These are phyloP conservation scores for Cyberlindnera japonica DNA, from an alignment of 805 yeast species.

Conservation along the genomic window DNA sequence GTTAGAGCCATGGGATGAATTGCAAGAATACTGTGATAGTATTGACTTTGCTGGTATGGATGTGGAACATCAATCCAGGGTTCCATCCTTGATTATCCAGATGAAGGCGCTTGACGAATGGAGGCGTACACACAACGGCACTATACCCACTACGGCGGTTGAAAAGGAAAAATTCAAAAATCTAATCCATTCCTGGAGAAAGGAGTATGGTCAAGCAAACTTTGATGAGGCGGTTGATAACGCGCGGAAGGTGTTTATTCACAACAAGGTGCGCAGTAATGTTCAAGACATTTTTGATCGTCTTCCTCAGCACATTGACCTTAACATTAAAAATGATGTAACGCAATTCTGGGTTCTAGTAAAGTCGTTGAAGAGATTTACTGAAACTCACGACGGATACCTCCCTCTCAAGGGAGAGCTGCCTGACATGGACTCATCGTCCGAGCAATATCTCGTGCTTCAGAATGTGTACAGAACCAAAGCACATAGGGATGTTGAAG, in stretches of 20 bases:
- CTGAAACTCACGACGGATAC: slow-evolving; percentile 33
- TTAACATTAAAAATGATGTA: slow-evolving; percentile 5
- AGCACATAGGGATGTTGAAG: slow-evolving; percentile 45
- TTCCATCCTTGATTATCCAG: slow-evolving; percentile 66
- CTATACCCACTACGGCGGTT: slow-evolving; percentile 33
- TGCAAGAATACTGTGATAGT: slow-evolving; percentile 46
- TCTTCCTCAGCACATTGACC: slow-evolving; percentile 5
- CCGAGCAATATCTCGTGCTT: slow-evolving; percentile 54
- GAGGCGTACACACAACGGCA: slow-evolving; percentile 26
- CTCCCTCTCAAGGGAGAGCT: slow-evolving; percentile 73
- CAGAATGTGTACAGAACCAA: slow-evolving; percentile 56
- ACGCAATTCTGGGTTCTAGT: slow-evolving; percentile 59
- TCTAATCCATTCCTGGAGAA: slow-evolving; percentile 35
- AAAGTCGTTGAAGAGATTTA: slow-evolving; percentile 50
- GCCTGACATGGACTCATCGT: slow-evolving; percentile 87
- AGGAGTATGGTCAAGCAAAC: slow-evolving; percentile 37
- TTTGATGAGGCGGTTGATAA: slow-evolving; percentile 49
- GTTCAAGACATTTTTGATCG: slow-evolving; percentile 26
- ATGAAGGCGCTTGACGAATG: slow-evolving; percentile 49
- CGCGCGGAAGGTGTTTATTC: slow-evolving; percentile 40
- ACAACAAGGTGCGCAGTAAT: slow-evolving; percentile 30
- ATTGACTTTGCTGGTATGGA: slow-evolving; percentile 45
- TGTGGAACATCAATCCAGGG: slow-evolving; percentile 46
- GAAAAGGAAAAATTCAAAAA: slow-evolving; percentile 41
- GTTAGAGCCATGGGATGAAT: slow-evolving; percentile 69